Base-by-base conservation (phyloP, 306 rosid genomes). In the Morella rubra region DNA sequence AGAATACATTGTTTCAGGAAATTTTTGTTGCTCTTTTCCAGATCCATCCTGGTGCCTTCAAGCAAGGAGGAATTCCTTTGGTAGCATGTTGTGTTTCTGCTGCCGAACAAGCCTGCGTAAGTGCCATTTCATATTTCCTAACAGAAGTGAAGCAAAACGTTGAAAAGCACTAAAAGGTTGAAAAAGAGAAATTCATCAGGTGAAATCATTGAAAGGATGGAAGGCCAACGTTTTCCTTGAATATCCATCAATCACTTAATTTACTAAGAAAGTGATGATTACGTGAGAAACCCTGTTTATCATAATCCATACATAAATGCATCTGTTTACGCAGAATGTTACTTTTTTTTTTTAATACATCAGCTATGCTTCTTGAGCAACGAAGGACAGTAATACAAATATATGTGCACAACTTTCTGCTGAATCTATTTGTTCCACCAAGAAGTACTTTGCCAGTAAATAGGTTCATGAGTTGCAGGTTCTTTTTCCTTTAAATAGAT, bases 11-110 rank as follows among this genome's bases (percentile, higher is more conserved):
- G 44, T 76, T 54, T 51, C 32, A 18, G 79, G 75, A 77, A 77
- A 65, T 69, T 71, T 78, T 19, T 3, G 72, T 60, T 74, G 62
- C 72, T 68, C 76, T 78, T 78, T 78, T 85, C 73, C 92, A 94
- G 98, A 90, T 94, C 79, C 98, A 94, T 89, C 98, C 98, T 1
- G 92, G 91, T 46, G 93, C 97, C 85, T 79, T 89, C 59, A 87
- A 86, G 89, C 85, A 84, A 82, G 98, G 98, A 76, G 98, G 97
- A 78, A 77, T 84, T 76, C 96, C 97, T 22, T 89, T 94, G 91
- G 90, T 94, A 81, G 87, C 93, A 22, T 88, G 96, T 81, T 91
- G 97, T 86, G 84, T 94, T 73, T 75, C 96, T 80, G 98, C 98
- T 79, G 96, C 98, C 69, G 85, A 90, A 75, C 94, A 84, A 83